phyloP scores from a whole-genome alignment of 306 rosid species.

The Elaeagnus macrophylla region DNA sequence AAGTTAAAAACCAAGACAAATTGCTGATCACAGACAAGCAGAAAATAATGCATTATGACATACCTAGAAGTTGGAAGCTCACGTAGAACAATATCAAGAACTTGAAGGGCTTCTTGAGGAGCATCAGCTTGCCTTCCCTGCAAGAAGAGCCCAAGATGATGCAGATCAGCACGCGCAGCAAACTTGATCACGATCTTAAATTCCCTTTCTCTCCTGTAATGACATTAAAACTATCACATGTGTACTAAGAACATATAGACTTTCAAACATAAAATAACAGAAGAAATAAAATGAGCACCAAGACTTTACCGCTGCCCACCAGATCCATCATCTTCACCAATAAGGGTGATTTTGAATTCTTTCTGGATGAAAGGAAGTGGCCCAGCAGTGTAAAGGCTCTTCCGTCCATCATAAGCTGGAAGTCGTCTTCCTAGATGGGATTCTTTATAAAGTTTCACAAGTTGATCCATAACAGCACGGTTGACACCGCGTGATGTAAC shows the following conservation, averaged over 20 bases:
- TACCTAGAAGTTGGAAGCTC: conserved; percentile 89
- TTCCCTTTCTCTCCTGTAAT: conserved; percentile 65
- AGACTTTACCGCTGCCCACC: conserved; percentile 54
- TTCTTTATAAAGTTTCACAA: conserved; percentile 59
- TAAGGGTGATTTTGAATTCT: conserved; percentile 66
- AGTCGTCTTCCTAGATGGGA: conserved; percentile 76
- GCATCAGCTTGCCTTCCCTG: conserved; percentile 93
- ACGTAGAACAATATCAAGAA: conserved; percentile 86
- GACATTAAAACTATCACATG: conserved; percentile 4
- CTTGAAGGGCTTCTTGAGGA: conserved; percentile 97
- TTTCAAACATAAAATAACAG: neutral
- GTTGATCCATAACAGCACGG: conserved; percentile 81
- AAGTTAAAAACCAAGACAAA: neutral
- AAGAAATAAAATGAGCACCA: neutral
- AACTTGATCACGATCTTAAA: conserved; percentile 80
- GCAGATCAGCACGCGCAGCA: conserved; percentile 93
- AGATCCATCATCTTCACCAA: conserved; percentile 82
- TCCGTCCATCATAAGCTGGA: conserved; percentile 94
- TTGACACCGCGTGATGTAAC: conserved; percentile 75
- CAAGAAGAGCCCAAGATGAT: conserved; percentile 84
- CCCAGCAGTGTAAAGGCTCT: conserved; percentile 92
- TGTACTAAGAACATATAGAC: neutral
- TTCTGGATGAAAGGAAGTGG: conserved; percentile 66
- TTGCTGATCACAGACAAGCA: neutral
- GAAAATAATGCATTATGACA: neutral